Conservation (phyloP, 257 asterid genomes). For the Coffea eugenioides region DNA sequence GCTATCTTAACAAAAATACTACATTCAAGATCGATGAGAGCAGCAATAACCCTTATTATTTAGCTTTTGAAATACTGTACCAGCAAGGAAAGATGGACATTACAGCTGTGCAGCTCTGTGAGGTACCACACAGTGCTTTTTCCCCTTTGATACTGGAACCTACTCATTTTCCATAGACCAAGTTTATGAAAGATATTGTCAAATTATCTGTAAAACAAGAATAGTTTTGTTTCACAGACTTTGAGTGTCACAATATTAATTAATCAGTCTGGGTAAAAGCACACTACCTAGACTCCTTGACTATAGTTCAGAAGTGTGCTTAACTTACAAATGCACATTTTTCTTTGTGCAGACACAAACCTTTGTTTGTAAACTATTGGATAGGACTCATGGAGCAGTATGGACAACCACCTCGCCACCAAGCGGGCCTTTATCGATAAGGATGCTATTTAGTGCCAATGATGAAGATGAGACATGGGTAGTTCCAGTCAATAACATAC, state of each 20-base stretch:
- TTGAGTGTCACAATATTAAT: not conserved
- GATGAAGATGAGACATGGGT: conserved; percentile 70
- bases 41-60: conserved; percentile 72
- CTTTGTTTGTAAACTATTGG: conserved; percentile 62
- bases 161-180: not conserved
- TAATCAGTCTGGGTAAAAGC: not conserved
- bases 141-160: not conserved
- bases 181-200: not conserved
- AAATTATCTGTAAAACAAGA: not conserved
- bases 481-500: conserved; percentile 57
- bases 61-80: conserved; percentile 74
- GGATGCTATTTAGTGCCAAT: conserved; percentile 67
- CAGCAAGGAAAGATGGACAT: conserved; percentile 76
- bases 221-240: not conserved
- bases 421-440: conserved; percentile 65
- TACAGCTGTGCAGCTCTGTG: conserved; percentile 79
- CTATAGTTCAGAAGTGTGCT: not conserved
- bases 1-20: conserved; percentile 62
- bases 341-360: conserved; percentile 50
- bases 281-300: not conserved
- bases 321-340: not conserved
- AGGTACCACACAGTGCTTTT: conserved; percentile 41
- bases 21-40: conserved; percentile 64
- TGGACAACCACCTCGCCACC: conserved; percentile 75
- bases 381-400: conserved; percentile 65